These are phyloP conservation scores for Aegilops longissima DNA, from an alignment of 176 grass and related monocot genomes.

Conservation along the genomic window DNA sequence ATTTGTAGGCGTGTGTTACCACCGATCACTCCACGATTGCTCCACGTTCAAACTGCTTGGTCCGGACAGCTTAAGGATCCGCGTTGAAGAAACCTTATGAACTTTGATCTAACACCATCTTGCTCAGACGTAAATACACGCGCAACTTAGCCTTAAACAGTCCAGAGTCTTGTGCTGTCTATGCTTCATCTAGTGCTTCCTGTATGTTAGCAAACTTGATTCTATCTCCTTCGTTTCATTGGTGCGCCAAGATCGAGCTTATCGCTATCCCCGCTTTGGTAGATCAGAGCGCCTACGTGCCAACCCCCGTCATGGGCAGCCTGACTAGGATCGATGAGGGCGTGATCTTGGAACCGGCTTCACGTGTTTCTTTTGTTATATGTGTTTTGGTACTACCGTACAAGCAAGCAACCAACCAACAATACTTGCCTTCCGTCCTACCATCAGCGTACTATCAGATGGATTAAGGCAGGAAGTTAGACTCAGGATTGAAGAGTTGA, in stretches of 20 bases:
- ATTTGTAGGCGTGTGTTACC: no score
- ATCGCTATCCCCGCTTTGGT: not conserved
- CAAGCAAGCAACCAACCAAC: conserved; percentile 8
- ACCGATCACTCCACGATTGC: no score
- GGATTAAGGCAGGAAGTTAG: not conserved
- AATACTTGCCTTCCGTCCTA: not conserved
- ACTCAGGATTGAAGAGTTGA: not conserved
- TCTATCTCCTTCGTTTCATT: not conserved
- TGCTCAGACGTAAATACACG: not conserved
- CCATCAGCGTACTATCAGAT: not conserved
- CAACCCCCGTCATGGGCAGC: not conserved
- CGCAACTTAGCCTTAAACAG: not conserved
- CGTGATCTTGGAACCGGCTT: not conserved
- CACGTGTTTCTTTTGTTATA: conserved; percentile 2
- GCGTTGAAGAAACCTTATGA: no score
- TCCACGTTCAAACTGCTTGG: no score
- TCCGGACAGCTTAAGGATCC: no score
- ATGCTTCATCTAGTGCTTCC: not conserved
- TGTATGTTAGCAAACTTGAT: not conserved
- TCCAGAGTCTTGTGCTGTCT: not conserved
- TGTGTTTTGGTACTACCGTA: not conserved
- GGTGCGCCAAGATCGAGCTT: not conserved
- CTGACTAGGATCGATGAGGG: not conserved
- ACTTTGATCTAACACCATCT: no score
- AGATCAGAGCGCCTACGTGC: not conserved